Evolutionary conservation across 768 basidiomycete species (phyloP), one percentile per base, ranked within the genome.

Genomic region (Chlorophyllum brunneum): DNA sequence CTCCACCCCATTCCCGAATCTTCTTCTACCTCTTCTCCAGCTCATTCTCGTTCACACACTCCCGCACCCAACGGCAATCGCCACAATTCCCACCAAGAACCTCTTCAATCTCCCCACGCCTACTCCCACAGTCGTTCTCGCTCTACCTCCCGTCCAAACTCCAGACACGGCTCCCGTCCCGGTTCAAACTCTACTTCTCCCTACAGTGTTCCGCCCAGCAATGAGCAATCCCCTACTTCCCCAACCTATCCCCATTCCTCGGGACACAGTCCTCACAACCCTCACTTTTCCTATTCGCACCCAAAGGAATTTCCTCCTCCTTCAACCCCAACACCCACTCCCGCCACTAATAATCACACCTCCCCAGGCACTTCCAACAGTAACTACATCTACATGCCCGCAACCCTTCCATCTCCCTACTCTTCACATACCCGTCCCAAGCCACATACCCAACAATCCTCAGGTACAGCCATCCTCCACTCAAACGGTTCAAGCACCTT

Each of bases 1-100:
- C 67, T 78, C 11, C 63, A 59, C 54, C 68, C 72, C n/a, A 75
- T 76, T 36, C 70, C 65, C 3, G 74, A 77, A 61, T 48, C 63
- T 10, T 43, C 55, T 26, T 56, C 54, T 38, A 55, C 37, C 5
- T 4, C 16, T 4, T 26, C 42, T n/a, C 22, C 36, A 2, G 16
- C 46, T 20, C 43, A 37, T 26, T 49, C 44, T 36, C 47, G 47
- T 7, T 59, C 65, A 15, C 56, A 69, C 13, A 48, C 59, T 6
- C 61, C 66, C 15, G 61, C 65, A 24, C 59, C 65, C 9, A 65
- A 74, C 55, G 67, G 70, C 13, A 74, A 75, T 33, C 70, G 64
- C 4, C 74, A 75, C 61, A 51, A 62, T 9, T 49, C 54, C 24
- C 58, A 56, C 46, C 57, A 54, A 20, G 37, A 60, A 27, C 51